Percentiles rank a stretch among this genome's conserved stretches.
Conservation (phyloP, 108 stramenopile species). For the Ochromonas danica region DNA sequence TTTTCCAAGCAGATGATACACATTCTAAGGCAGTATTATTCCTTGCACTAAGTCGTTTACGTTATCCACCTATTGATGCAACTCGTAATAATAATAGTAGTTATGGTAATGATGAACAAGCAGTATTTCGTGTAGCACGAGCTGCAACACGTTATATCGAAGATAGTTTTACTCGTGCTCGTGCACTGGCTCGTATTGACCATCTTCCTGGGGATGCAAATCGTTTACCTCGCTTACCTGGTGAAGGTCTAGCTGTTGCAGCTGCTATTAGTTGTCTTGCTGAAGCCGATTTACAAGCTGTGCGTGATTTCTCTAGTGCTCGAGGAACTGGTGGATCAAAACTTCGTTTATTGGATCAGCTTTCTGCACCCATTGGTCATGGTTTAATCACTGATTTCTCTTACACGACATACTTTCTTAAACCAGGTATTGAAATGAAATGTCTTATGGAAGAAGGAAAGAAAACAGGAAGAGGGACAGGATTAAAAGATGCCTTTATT, state of each 20-base stretch:
- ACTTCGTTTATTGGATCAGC: neutral
- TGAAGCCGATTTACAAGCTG: neutral
- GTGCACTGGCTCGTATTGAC: neutral
- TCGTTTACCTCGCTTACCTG: neutral
- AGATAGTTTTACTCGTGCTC: neutral
- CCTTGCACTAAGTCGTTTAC: constrained; percentile 5
- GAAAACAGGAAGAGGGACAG: neutral
- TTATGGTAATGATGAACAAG: neutral
- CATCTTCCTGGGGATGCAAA: neutral
- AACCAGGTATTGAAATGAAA: neutral
- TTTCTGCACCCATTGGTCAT: neutral
- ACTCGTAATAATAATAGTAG: neutral
- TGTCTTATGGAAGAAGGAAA: neutral
- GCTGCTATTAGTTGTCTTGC: constrained; percentile 4
- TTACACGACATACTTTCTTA: neutral
- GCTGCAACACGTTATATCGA: neutral
- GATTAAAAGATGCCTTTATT: neutral
- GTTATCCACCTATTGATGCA: neutral
- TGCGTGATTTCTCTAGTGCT: neutral
- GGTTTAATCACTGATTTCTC: neutral
- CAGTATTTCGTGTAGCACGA: neutral
- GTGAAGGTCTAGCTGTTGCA: neutral
- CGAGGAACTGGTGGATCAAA: neutral
- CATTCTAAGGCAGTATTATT: neutral
- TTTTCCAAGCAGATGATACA: too few relatives aligned